These are phyloP conservation scores for Mycosphaerella sp. DNA, from an alignment of 2,329 filamentous ascomycete species.

Conservation along the genomic window DNA sequence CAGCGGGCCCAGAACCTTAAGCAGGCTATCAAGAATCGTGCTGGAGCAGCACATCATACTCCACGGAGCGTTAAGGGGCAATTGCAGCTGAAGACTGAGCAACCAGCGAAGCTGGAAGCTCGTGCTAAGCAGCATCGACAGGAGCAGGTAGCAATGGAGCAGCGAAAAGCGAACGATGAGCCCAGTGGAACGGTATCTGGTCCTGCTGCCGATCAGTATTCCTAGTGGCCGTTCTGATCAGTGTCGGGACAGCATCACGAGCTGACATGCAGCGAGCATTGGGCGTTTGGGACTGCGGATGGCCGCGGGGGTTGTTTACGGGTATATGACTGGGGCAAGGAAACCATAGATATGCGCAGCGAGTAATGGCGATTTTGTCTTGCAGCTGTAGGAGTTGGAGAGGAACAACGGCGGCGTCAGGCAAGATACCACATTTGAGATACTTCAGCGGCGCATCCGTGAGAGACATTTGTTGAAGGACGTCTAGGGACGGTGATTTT, in stretches of 20 bases:
- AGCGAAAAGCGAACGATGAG: neutral
- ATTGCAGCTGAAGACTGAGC: neutral
- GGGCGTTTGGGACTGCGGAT: neutral
- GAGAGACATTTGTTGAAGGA: neutral
- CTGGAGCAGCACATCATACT: neutral
- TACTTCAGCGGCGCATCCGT: neutral
- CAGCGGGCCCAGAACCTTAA: constrained; percentile 13
- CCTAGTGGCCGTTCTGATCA: constrained; percentile 4
- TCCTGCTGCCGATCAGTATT: neutral
- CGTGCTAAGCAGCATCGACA: neutral
- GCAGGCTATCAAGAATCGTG: constrained; percentile 7
- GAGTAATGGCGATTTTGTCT: neutral
- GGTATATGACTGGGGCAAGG: neutral
- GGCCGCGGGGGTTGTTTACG: neutral
- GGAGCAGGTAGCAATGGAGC: neutral
- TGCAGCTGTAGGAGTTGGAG: neutral
- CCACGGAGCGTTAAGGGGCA: neutral
- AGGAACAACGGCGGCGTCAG: neutral
- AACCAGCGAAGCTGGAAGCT: neutral
- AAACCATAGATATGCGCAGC: neutral
- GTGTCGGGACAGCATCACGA: neutral
- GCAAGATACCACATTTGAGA: neutral
- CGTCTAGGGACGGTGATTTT: too few relatives aligned
- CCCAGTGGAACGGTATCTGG: neutral
- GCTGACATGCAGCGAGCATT: neutral